A percentile compares a stretch with the other conserved stretches of the same genome.
Conservation (phyloP, 176 grass and related monocot genomes). For the Chrysopogon serrulatus region DNA sequence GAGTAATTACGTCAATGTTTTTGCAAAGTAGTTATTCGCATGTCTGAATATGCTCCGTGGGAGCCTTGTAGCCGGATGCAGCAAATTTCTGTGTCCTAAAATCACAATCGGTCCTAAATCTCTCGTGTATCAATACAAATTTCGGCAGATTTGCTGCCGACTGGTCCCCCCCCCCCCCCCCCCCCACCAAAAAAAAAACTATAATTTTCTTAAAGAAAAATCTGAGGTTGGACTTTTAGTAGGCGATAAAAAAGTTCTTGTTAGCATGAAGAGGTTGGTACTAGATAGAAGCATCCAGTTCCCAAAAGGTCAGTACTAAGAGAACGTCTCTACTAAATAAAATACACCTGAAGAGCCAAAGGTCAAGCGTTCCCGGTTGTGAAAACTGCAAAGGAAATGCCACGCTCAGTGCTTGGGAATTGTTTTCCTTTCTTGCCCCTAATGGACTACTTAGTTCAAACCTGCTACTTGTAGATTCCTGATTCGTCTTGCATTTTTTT, state of each 20-base stretch:
- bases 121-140: too few relatives aligned
- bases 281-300: not conserved
- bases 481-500: too few relatives aligned
- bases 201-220: not conserved
- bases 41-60: not conserved
- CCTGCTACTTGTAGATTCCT: too few relatives aligned
- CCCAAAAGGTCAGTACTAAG: too few relatives aligned
- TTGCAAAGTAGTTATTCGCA: not conserved
- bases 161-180: too few relatives aligned
- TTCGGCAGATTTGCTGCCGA: too few relatives aligned
- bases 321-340: not conserved
- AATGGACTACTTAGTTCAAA: too few relatives aligned
- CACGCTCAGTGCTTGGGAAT: too few relatives aligned
- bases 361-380: not conserved
- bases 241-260: not conserved
- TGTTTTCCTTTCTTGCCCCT: too few relatives aligned
- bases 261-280: not conserved
- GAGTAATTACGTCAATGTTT: not conserved
- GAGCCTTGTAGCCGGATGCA: not conserved
- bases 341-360: slow-evolving; percentile 25
- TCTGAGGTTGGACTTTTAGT: not conserved
- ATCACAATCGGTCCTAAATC: too few relatives aligned
- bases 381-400: not conserved
- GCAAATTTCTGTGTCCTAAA: not conserved
- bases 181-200: too few relatives aligned